Evolutionary conservation across 2,329 filamentous ascomycete genomes (phyloP).

Genomic region (Talaromyces piceae): DNA sequence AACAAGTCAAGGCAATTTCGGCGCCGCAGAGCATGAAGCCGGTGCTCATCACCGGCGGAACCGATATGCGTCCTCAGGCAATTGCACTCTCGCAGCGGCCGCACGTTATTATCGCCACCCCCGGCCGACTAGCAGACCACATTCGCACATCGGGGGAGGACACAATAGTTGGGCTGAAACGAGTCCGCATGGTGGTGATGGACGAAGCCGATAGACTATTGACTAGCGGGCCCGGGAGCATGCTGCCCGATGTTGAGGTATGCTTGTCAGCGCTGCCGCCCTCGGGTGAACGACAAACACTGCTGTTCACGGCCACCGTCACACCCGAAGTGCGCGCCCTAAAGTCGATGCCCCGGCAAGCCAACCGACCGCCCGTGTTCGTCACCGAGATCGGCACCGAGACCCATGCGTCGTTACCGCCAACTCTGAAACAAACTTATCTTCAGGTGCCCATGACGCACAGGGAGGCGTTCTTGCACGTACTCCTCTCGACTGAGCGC

Average conservation of each 20-base stretch:
- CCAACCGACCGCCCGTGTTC: conserved; percentile 69
- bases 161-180: conserved; percentile 71
- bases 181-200: conserved; percentile 79
- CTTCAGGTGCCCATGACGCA: conserved; percentile 84
- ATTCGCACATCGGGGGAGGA: conserved; percentile 87
- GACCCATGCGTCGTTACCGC: conserved; percentile 65
- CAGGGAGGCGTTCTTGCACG: conserved; percentile 89
- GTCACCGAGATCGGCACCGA: conserved; percentile 75
- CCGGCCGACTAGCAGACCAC: conserved; percentile 86
- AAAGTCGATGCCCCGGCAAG: conserved; percentile 64
- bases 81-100: conserved; percentile 73
- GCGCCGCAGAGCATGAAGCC: conserved; percentile 81
- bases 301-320: conserved; percentile 92
- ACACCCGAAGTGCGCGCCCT: conserved; percentile 85
- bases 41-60: conserved; percentile 82
- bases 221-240: conserved; percentile 65
- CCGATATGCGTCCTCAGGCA: conserved; percentile 87
- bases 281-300: conserved; percentile 72
- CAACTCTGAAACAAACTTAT: conserved; percentile 75
- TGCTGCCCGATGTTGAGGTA: conserved; percentile 89
- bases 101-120: conserved; percentile 90
- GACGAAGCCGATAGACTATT: conserved; percentile 93
- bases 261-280: conserved; percentile 77
- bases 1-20: conserved; percentile 91
- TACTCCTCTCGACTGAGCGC: conserved; percentile 69